Base-by-base conservation (phyloP, 192 early-diverging fungal species). In the Backusella psychrophila region DNA sequence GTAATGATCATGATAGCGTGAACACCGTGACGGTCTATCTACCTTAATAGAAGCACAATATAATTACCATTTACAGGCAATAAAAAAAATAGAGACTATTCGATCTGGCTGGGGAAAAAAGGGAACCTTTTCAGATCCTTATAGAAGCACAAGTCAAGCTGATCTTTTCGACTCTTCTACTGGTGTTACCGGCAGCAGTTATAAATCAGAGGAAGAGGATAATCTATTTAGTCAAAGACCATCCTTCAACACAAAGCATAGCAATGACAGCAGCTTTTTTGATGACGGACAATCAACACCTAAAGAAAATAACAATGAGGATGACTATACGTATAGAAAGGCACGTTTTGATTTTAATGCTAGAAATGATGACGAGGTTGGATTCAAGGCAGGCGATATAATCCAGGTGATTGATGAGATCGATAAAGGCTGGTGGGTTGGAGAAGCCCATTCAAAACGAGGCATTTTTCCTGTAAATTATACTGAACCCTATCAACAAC, bases 391-490 rank as follows among this genome's bases (percentile, higher is more conserved):
- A 71, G 97, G 95, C 4, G 96, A 99, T 73, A 87, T 97, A 68
- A 92, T 99, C 74, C 89, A 89, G 33, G 93, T 99, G 1, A 86
- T 90, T 3, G 91, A 93, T 59, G 93, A 94, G 78, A 90, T 97
- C 44, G 95, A 97, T 72, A 91, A 94, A 65, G 97, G 97, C 0
- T 99, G 97, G 97, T 97, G 97, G 96, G 85, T 91, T 36, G 97
- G 97, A 31, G 91, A 93, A 81, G 76, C 95, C 11, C 90, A 94
- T 80, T 84, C 80, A 71, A 74, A 78, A 15, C 82, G 73, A n/a
- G 97, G 97, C 8, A 93, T 99, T 85, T 98, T 99, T 83, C 97
- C 97, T 34, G 88, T 88, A 42, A 97, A 98, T 81, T 99, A 99
- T 73, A 93, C 91, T 12, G 93, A 95, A 78, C 89, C 88, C 3